phyloP scores from a whole-genome alignment of 2,329 filamentous ascomycete genomes.

The Fusarium sp. region DNA sequence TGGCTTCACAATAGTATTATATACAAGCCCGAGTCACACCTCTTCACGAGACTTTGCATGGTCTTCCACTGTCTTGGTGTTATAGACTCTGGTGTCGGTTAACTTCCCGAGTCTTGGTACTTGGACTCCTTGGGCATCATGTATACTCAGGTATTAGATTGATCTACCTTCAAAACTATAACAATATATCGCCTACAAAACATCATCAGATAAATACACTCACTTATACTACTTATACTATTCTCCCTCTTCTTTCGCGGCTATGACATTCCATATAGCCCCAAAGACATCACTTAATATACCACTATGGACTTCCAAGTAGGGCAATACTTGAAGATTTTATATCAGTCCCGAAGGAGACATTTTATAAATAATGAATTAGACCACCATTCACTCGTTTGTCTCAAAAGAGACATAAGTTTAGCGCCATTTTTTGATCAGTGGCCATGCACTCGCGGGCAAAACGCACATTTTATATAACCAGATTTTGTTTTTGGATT shows the following conservation, averaged over 20 bases:
- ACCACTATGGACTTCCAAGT: not conserved
- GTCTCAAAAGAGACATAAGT: not conserved
- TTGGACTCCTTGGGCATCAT: not conserved
- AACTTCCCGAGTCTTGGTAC: not conserved
- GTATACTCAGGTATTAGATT: not conserved
- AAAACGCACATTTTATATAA: not conserved
- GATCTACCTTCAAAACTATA: not conserved
- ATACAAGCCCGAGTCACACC: not conserved
- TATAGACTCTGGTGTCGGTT: not conserved
- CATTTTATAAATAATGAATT: not conserved
- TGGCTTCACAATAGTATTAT: not conserved
- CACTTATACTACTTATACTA: not conserved
- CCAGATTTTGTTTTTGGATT: not conserved
- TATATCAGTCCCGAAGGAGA: not conserved
- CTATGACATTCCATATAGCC: not conserved
- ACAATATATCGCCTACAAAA: not conserved
- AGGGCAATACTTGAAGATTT: not conserved
- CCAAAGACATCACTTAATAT: not conserved
- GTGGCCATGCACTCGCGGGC: not conserved
- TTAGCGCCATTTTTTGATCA: not conserved
- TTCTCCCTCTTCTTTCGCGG: not conserved
- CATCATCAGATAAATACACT: not conserved
- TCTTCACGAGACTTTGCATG: not conserved
- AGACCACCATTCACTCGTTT: not conserved
- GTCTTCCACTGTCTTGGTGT: rapidly evolving